Evolutionary conservation across 371 early-diverging fungal genomes (phyloP), one percentile per base, ranked within the genome.

Genomic region (Parasitella parasitica): DNA sequence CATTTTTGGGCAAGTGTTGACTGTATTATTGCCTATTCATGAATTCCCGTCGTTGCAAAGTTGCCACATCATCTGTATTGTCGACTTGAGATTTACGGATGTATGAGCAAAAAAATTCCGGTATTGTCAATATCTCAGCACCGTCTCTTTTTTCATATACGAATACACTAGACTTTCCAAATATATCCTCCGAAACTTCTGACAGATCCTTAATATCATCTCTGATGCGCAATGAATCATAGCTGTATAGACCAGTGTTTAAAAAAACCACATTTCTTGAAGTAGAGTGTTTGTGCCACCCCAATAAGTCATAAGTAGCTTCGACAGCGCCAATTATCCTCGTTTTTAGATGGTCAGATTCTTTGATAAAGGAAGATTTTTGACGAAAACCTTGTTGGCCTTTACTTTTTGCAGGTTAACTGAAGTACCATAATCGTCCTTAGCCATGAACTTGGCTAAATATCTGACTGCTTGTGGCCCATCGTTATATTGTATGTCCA

Each of bases 361-460:
- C 32, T n/a, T 2, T 8, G 18, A 39, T 22, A 13, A 26, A 41
- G 5, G 52, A 38, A 4, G 52, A 16, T 39, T 30, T 41, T 13
- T 53, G 7, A 49, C 50, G 26, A 15, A 32, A 49, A 13, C 59
- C 36, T 20, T 24, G 18, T 37, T 48, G 36, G 6, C 13, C 36
- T 6, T 9, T 37, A 28, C 12, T 1, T 27, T 52, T 59, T 2
- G 50, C 36, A n/a, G n/a, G n/a, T n/a, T n/a, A 30, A 30, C 8
- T 8, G 32, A 30, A 30, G 8, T 8, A 5, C 32, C 32, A 30
- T 30, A 26, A 59, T 24, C 32, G 27, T 59, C 49, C 20, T 59
- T 59, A 9, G 59, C 52, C 18, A 59, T 16, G 32, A 52, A 59
- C 18, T 22, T 9, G 3, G 59, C 59, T 4, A 59, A 30, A 39